Base-by-base conservation (phyloP, 495 filamentous ascomycete species). In the Tuber magnatum region DNA sequence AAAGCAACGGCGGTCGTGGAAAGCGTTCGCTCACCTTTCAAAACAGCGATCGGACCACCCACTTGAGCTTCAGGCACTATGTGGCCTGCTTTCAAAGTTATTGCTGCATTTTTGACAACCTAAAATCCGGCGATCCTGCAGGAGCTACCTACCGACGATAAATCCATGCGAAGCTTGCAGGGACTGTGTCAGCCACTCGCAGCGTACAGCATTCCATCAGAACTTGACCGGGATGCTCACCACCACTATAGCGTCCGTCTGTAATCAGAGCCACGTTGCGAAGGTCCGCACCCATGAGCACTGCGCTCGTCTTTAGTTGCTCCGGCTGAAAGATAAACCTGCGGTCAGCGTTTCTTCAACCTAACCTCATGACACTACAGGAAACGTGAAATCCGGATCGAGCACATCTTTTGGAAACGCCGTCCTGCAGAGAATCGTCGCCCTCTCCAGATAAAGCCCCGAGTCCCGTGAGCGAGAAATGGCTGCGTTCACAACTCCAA, bases 231-330 rank as follows among this genome's bases (percentile, higher is more conserved):
- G n/a, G 74, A 46, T 68, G 76, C 81, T 72, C 78, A 79, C 81
- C 81, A 12, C 95, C 95, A 38, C 88, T 91, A 81, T 97, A 99
- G 65, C 95, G 86, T 0, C 95, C 95, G 83, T 99, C 95, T 0
- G 95, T 99, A 40, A 98, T 93, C 16, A 99, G 86, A 1, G 95
- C 95, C 32, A 97, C 89, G 78, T 97, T 97, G 75, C 85, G 92
- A 69, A 99, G 85, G 38, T 91, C 91, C 14, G 95, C 95, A 39
- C 95, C 95, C 92, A 97, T 97, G 43, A 99, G 90, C 10, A 93
- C 92, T 1, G 94, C 94, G 77, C 88, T 91, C 14, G 95, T 91
- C 81, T 91, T 93, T 44, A 97, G 87, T 85, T 97, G 94, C 84
- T 99, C 95, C n/a, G 95, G 95, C 81, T 82, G 79, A 69, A 71